A percentile compares a stretch with the other conserved stretches of the same genome.
phyloP scores from a whole-genome alignment of 495 filamentous ascomycete genomes.

The Aspergillus funiculosus region DNA sequence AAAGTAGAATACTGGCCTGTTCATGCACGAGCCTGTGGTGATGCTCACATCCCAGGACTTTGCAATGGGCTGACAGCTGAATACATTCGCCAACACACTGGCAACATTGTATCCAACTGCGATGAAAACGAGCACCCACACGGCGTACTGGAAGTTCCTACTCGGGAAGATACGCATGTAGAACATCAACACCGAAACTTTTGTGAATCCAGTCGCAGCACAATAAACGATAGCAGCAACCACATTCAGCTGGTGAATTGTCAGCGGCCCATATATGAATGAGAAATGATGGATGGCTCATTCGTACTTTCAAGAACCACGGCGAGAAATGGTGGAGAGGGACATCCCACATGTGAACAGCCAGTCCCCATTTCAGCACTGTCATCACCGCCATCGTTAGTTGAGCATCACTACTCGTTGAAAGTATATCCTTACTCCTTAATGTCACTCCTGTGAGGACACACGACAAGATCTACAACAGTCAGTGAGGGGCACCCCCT shows the following conservation, averaged over 20 bases:
- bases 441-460: conserved; percentile 26
- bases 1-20: conserved; percentile 31
- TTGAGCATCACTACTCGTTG: neutral
- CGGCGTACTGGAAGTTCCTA: conserved; percentile 27
- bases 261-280: neutral
- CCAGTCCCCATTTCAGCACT: conserved; percentile 18
- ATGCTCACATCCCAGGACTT: conserved; percentile 30
- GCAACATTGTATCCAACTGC: conserved; percentile 32
- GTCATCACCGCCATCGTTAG: conserved; percentile 8
- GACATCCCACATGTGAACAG: conserved; percentile 14
- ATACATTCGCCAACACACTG: conserved; percentile 30
- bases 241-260: conserved; percentile 11
- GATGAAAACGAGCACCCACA: conserved; percentile 31
- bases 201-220: conserved; percentile 34
- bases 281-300: neutral
- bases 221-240: conserved; percentile 30
- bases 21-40: conserved; percentile 23
- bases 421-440: conserved; percentile 17
- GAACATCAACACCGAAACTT: conserved; percentile 42
- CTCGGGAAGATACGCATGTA: conserved; percentile 47
- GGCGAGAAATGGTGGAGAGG: conserved; percentile 8
- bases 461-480: conserved; percentile 19
- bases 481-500: conserved; percentile 2
- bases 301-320: conserved; percentile 11
- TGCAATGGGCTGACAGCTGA: conserved; percentile 29